Evolutionary conservation across 1,139 yeast species (phyloP), one percentile per base, ranked within the genome.

Genomic region (Yamadazyma blattariae): DNA sequence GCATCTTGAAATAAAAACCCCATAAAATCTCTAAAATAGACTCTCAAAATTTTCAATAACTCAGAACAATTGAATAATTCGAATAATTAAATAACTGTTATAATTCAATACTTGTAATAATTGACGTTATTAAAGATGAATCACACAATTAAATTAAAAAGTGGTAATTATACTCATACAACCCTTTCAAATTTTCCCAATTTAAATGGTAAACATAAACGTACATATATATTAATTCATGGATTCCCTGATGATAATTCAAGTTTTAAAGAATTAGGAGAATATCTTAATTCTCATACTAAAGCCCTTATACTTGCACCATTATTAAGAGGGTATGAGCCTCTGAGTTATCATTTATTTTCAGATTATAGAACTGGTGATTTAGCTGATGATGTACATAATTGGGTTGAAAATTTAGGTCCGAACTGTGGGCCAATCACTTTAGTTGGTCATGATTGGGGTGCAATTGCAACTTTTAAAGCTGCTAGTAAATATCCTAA

Each of bases 361-460:
- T 42, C 21, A 14, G 59, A 57, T 24, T 65, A 67, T 46, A 46
- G 54, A 19, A 41, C 61, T 20, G 38, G 47, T 14, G 58, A 64
- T 36, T 35, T 67, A 16, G 73, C 74, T 5, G 45, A 47, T 2
- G 75, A 69, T 38, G 57, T 68, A 14, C 44, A 46, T 32, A 58
- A 59, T 16, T 68, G 72, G 67, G 59, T 68, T 26, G 38, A 40
- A 25, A 25, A 31, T 13, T 16, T 28, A 3, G 27, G 16, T 10
- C 19, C 19, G 7, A 17, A 17, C 5, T 12, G 12, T 7, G 18
- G 26, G n/a, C 67, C 69, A 2, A 64, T 68, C 5, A 71, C 68
- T 42, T 42, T 69, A 25, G 51, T 69, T 15, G 74, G 74, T 7
- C 75, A 69, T 43, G 75, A 69, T 47, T 69, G 75, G 75, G 75